Base-by-base conservation (phyloP, 1,284 basidiomycete species). In the Meripilus lineatus region DNA sequence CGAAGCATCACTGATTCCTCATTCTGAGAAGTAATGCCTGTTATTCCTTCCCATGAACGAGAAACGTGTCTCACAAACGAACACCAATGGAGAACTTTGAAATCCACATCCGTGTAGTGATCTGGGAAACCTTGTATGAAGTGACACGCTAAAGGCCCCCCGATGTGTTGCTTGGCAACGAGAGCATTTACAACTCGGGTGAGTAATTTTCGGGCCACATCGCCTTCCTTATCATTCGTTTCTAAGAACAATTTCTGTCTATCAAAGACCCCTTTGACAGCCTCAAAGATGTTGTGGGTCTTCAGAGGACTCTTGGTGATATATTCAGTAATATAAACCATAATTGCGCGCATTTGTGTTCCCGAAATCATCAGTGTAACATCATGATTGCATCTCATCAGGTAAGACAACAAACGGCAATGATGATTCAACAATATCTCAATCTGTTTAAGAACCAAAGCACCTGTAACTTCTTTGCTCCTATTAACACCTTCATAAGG, bases 291-390 rank as follows among this genome's bases (percentile, higher is more conserved):
- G 1, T 47, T 49, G 48, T 64, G 55, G 2, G 65, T 69, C 36
- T 67, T 68, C 15, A 69, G 41, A 1, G 46, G 24, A 5, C 50
- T 34, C 42, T 71, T 71, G 0, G 66, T 68, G 18, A 71, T n/a
- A 53, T 70, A 71, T 44, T 71, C 65, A 4, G 66, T 59, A 2
- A 69, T 55, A 58, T n/a, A n/a, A n/a, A n/a, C n/a, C n/a, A n/a
- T n/a, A n/a, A n/a, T n/a, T n/a, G n/a, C n/a, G n/a, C n/a, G 69
- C n/a, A 69, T 56, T 4, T 62, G 58, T n/a, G 63, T 67, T 2
- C 66, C 64, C 23, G 65, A 67, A 5, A 57, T 30, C 7, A 68
- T 38, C 47, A 56, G 57, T 1, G 63, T 66, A 3, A 65, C 59
- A 58, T n/a, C n/a, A n/a, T n/a, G n/a, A n/a, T n/a, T n/a, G n/a